These are phyloP conservation scores for Sclerotinia trifoliorum DNA, from an alignment of 2,329 filamentous ascomycete genomes.

Conservation along the genomic window DNA sequence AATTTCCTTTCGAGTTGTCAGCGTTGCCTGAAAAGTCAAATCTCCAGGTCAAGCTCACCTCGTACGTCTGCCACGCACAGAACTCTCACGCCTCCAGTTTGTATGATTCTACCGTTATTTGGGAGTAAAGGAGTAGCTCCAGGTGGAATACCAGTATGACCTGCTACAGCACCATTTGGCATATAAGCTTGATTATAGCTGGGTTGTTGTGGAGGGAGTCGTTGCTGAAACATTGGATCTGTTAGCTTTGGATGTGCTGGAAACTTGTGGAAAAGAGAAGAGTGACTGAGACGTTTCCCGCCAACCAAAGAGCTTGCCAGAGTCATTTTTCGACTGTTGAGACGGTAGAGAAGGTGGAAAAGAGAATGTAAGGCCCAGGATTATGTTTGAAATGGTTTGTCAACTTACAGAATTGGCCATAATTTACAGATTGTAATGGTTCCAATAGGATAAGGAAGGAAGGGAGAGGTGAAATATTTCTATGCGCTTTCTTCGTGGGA, in stretches of 20 bases:
- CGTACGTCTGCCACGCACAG: slow-evolving; percentile 71
- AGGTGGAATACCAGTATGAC: slow-evolving; percentile 49
- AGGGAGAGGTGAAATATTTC: slow-evolving; percentile 16
- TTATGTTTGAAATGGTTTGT: not conserved
- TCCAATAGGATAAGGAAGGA: slow-evolving; percentile 19
- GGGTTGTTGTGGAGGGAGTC: slow-evolving; percentile 39
- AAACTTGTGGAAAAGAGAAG: slow-evolving; percentile 12
- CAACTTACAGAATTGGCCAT: slow-evolving; percentile 24
- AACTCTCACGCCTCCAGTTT: slow-evolving; percentile 64
- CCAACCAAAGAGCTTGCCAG: not conserved
- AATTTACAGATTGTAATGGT: slow-evolving; percentile 17
- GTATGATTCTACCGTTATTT: slow-evolving; percentile 65
- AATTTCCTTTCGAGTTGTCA: slow-evolving; percentile 65
- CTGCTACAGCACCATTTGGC: slow-evolving; percentile 58
- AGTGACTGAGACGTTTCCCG: not conserved
- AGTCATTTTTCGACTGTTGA: not conserved
- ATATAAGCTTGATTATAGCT: slow-evolving; percentile 49
- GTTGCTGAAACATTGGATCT: slow-evolving; percentile 36
- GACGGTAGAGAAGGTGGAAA: not conserved
- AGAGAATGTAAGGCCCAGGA: not conserved
- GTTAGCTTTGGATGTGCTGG: slow-evolving; percentile 29
- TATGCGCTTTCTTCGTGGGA: slow-evolving; percentile 2
- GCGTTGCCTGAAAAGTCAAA: slow-evolving; percentile 23
- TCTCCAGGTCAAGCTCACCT: slow-evolving; percentile 49
- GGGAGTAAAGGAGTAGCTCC: slow-evolving; percentile 64